These are phyloP conservation scores for Strobilomyces dryophilus DNA, from an alignment of 768 basidiomycete genomes.

Conservation along the genomic window DNA sequence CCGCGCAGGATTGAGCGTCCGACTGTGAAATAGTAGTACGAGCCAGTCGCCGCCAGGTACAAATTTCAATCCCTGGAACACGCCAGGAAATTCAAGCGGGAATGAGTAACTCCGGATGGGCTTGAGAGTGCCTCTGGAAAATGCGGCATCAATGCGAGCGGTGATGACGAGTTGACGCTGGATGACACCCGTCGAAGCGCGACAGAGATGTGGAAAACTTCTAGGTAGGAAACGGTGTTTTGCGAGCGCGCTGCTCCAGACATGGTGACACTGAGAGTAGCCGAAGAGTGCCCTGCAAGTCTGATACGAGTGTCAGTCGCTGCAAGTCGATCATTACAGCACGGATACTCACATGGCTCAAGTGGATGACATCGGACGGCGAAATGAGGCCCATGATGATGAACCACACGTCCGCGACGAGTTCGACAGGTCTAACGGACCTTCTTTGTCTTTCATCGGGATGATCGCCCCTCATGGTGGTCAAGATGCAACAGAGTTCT, in stretches of 20 bases:
- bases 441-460: not conserved
- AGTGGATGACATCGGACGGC: conserved; percentile 20
- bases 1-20: conserved; percentile 25
- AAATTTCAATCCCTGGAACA: conserved; percentile 30
- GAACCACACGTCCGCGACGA: conserved; percentile 28
- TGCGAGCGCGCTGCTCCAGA: conserved; percentile 24
- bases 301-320: conserved; percentile 5
- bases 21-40: conserved; percentile 29
- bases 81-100: conserved; percentile 27
- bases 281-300: conserved; percentile 24
- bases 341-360: conserved; percentile 23
- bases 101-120: conserved; percentile 24
- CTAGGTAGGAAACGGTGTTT: conserved; percentile 22
- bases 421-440: conserved; percentile 2
- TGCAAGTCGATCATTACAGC: no score
- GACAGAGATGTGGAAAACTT: conserved; percentile 24
- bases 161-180: conserved; percentile 23
- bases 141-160: conserved; percentile 20
- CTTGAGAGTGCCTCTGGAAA: conserved; percentile 9
- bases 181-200: conserved; percentile 17
- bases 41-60: conserved; percentile 29
- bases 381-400: conserved; percentile 27
- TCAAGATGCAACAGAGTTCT: not conserved
- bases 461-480: not conserved
- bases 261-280: conserved; percentile 23